These are phyloP conservation scores for Podospora appendiculata DNA, from an alignment of 495 filamentous ascomycete genomes.

Conservation along the genomic window DNA sequence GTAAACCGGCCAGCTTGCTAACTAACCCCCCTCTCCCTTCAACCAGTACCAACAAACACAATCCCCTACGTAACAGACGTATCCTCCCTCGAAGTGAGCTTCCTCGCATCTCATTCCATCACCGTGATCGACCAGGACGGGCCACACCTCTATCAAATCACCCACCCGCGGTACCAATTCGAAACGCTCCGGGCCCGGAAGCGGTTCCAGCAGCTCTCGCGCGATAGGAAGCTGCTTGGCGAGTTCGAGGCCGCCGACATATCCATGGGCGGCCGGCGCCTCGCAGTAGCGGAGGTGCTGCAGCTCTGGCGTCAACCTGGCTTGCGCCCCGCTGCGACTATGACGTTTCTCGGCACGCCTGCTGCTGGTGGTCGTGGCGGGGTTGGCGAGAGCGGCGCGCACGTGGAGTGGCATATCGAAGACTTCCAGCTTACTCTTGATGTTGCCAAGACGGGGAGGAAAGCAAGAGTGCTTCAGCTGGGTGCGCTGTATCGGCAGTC, in stretches of 20 bases:
- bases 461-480: too few relatives aligned
- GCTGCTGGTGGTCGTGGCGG: too few relatives aligned
- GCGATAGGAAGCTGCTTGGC: not conserved
- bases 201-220: not conserved
- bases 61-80: not conserved
- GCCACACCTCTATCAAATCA: not conserved
- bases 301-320: not conserved
- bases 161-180: not conserved
- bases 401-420: not conserved
- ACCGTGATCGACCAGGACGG: not conserved
- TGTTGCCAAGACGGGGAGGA: too few relatives aligned
- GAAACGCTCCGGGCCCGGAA: not conserved
- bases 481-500: too few relatives aligned
- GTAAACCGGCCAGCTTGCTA: too few relatives aligned
- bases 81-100: not conserved
- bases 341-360: not conserved
- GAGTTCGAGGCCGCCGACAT: not conserved
- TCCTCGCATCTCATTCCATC: not conserved
- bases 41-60: not conserved
- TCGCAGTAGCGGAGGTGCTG: not conserved
- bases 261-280: not conserved
- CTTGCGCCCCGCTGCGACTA: not conserved
- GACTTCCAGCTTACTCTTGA: not conserved
- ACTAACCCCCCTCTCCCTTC: too few relatives aligned
- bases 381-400: not conserved